Conservation (phyloP, 805 yeast genomes). For the Vanderwaltozyma polyspora region DNA sequence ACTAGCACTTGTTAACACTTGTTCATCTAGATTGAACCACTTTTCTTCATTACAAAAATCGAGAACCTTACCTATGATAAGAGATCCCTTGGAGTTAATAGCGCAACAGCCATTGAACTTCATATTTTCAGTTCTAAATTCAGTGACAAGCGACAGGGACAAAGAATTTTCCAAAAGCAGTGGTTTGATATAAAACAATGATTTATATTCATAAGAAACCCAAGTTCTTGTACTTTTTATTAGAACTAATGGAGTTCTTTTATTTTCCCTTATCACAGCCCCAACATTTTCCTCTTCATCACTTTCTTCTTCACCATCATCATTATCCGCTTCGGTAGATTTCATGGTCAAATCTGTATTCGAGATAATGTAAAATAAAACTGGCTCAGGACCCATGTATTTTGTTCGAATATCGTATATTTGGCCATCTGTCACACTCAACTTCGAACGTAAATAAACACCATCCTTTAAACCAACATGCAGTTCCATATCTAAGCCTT, state of each 20-base stretch:
- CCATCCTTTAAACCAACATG: conserved; percentile 85
- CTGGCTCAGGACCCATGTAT: conserved; percentile 62
- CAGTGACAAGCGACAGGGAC: conserved; percentile 7
- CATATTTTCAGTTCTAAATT: conserved; percentile 16
- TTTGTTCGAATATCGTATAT: conserved; percentile 53
- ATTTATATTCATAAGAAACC: conserved; percentile 20
- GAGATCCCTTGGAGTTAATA: conserved; percentile 15
- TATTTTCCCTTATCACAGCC: conserved; percentile 1
- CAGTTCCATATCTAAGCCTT: conserved; percentile 27
- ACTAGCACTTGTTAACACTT: not conserved
- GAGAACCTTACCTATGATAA: conserved; percentile 20
- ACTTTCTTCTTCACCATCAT: conserved; percentile 17
- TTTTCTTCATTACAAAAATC: conserved; percentile 11
- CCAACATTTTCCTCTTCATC: conserved; percentile 12
- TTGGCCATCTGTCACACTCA: conserved; percentile 52
- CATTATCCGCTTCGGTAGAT: conserved; percentile 30
- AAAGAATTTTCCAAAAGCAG: conserved; percentile 11
- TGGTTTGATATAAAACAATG: conserved; percentile 20
- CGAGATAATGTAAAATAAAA: conserved; percentile 31
- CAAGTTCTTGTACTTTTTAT: conserved; percentile 28
- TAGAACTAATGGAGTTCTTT: conserved; percentile 8
- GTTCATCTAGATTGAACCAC: conserved; percentile 15
- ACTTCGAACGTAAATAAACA: conserved; percentile 50
- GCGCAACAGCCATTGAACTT: conserved; percentile 22
- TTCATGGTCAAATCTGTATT: conserved; percentile 16